phyloP scores from a whole-genome alignment of 2,329 filamentous ascomycete species.

The Davidsoniella virescens region DNA sequence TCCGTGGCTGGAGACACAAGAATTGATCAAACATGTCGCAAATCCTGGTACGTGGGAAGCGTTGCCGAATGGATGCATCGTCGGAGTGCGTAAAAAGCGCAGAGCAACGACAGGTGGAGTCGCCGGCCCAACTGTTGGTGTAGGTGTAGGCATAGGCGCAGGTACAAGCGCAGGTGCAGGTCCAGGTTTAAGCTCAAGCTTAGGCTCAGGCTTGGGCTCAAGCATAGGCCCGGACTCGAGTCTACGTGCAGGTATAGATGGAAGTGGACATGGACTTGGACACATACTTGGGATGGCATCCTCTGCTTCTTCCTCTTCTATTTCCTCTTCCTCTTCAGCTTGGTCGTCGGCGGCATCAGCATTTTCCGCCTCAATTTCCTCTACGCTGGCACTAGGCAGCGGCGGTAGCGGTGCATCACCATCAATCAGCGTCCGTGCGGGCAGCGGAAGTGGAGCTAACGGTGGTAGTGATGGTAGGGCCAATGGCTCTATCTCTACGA shows the following conservation, averaged over 20 bases:
- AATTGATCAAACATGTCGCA: conserved; percentile 35
- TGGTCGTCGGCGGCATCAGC: not conserved
- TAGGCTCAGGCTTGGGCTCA: too few species aligned
- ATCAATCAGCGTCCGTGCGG: too few species aligned
- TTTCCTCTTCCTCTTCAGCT: not conserved
- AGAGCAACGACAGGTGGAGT: conserved; percentile 13
- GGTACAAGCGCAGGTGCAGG: too few species aligned
- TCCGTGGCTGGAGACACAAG: conserved; percentile 34
- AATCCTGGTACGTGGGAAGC: conserved; percentile 51
- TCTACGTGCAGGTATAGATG: too few species aligned
- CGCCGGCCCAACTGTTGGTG: not conserved
- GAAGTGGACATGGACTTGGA: too few species aligned
- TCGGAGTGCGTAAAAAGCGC: conserved; percentile 41
- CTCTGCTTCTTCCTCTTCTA: not conserved
- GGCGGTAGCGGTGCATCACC: not conserved
- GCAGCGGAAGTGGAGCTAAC: too few species aligned
- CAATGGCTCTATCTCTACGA: not conserved
- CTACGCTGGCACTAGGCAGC: not conserved
- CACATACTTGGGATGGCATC: not conserved
- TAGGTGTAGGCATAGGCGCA: too few species aligned
- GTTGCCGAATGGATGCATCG: conserved; percentile 40
- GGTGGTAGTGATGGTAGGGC: not conserved
- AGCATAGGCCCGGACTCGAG: too few species aligned
- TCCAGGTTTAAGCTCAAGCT: too few species aligned
- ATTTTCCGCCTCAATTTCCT: not conserved